Conservation (phyloP, 495 filamentous ascomycete genomes). For the Podospora didyma region DNA sequence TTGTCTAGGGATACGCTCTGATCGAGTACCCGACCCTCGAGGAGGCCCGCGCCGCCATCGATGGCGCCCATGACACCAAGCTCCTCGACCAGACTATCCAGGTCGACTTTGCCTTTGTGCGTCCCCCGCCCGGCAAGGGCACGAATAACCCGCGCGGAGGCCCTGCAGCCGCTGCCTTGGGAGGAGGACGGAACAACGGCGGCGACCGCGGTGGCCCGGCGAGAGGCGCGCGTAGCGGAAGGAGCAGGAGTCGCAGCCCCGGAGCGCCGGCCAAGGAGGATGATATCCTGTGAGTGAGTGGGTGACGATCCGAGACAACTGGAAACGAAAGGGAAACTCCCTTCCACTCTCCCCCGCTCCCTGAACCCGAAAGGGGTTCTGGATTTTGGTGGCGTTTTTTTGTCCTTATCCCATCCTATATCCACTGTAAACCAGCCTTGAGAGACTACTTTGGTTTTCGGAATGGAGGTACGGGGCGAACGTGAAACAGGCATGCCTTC, state of each 20-base stretch:
- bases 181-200: slow-evolving; percentile 5
- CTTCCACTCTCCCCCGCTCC: background rate
- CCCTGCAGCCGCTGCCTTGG: slow-evolving; percentile 37
- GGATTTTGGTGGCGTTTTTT: no score
- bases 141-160: slow-evolving; percentile 37
- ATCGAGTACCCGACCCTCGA: slow-evolving; percentile 89
- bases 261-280: slow-evolving; percentile 20
- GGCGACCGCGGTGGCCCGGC: slow-evolving; percentile 27
- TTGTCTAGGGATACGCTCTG: slow-evolving; percentile 87
- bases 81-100: slow-evolving; percentile 87
- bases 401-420: no score
- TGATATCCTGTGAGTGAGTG: slow-evolving; percentile 3
- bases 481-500: no score
- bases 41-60: slow-evolving; percentile 82
- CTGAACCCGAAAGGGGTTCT: no score
- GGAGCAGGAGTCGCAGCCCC: slow-evolving; percentile 30
- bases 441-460: no score
- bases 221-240: slow-evolving; percentile 44
- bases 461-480: no score
- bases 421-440: no score
- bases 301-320: background rate
- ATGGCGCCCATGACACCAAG: slow-evolving; percentile 74
- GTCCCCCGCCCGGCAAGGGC: slow-evolving; percentile 73
- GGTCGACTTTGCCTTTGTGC: slow-evolving; percentile 96
- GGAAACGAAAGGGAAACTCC: background rate